phyloP scores from a whole-genome alignment of 768 basidiomycete species.

The Termitomyces sp. region DNA sequence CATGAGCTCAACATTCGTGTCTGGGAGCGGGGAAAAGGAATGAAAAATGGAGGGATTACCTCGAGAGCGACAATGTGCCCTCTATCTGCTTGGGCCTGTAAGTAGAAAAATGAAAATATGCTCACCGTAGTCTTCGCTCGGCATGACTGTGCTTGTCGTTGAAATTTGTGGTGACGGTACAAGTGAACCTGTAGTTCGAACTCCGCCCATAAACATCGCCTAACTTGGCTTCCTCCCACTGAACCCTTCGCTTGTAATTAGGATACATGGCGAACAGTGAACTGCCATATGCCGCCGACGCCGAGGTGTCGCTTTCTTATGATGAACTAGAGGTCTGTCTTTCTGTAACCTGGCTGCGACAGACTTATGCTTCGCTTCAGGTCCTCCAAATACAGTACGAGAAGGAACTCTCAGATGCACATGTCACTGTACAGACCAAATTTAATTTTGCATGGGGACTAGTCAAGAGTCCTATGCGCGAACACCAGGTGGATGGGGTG shows the following conservation, averaged over 20 bases:
- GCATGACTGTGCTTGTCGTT: constrained; percentile 28
- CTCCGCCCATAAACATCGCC: constrained; percentile 24
- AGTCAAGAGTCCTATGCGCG: constrained; percentile 82
- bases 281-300: constrained; percentile 94
- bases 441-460: constrained; percentile 98
- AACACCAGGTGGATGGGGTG: constrained; percentile 91
- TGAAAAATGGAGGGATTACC: constrained; percentile 23
- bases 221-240: neutral
- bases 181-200: constrained; percentile 24
- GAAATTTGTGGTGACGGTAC: constrained; percentile 18
- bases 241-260: neutral
- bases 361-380: constrained; percentile 30
- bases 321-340: constrained; percentile 80
- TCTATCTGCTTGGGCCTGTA: constrained; percentile 4
- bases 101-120: constrained; percentile 19
- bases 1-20: constrained; percentile 54
- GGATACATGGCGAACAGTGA: constrained; percentile 59
- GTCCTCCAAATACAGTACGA: constrained; percentile 85
- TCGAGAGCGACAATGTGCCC: constrained; percentile 10
- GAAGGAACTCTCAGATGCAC: constrained; percentile 77
- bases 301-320: constrained; percentile 79
- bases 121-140: constrained; percentile 55
- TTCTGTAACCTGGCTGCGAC: neutral
- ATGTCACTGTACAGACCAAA: constrained; percentile 90
- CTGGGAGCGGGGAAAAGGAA: constrained; percentile 30